Percentiles rank a stretch among this genome's conserved stretches.
These are phyloP conservation scores for Anisodus tanguticus DNA, from an alignment of 257 asterid genomes.

Conservation along the genomic window DNA sequence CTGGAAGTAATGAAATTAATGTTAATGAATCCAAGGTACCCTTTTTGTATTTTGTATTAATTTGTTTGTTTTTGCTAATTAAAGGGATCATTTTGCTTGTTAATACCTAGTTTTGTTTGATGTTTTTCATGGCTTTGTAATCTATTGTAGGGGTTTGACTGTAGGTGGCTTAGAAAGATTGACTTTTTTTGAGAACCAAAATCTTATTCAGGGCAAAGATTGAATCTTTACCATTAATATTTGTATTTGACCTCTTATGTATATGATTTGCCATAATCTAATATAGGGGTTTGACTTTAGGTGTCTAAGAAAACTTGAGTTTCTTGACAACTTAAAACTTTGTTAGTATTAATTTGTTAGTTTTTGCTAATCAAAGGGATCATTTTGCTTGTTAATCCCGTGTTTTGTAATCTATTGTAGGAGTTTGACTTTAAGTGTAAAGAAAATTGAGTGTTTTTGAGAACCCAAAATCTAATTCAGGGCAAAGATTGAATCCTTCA, in stretches of 20 bases:
- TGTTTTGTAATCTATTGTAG: slow-evolving; percentile 3
- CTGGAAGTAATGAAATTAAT: too few species aligned
- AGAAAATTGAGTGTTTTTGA: neutral
- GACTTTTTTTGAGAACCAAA: slow-evolving; percentile 4
- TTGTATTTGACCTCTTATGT: too few species aligned
- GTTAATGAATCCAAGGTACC: too few species aligned
- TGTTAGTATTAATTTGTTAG: neutral
- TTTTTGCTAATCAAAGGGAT: neutral
- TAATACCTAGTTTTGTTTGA: too few species aligned
- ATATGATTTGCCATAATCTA: too few species aligned
- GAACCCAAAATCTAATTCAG: too few species aligned
- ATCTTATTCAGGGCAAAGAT: neutral
- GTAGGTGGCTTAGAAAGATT: neutral
- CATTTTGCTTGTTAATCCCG: slow-evolving; percentile 12
- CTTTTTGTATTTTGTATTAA: neutral
- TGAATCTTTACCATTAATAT: neutral
- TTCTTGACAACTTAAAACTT: neutral
- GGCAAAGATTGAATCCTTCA: neutral
- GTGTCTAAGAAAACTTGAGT: too few species aligned
- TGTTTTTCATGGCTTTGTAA: too few species aligned
- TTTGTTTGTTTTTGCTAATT: too few species aligned
- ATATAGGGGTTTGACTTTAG: too few species aligned
- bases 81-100: too few species aligned
- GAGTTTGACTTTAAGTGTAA: slow-evolving; percentile 38
- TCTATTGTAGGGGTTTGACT: too few species aligned